phyloP scores from a whole-genome alignment of 78 protist species.

The Planoprotostelium fungivorum region DNA sequence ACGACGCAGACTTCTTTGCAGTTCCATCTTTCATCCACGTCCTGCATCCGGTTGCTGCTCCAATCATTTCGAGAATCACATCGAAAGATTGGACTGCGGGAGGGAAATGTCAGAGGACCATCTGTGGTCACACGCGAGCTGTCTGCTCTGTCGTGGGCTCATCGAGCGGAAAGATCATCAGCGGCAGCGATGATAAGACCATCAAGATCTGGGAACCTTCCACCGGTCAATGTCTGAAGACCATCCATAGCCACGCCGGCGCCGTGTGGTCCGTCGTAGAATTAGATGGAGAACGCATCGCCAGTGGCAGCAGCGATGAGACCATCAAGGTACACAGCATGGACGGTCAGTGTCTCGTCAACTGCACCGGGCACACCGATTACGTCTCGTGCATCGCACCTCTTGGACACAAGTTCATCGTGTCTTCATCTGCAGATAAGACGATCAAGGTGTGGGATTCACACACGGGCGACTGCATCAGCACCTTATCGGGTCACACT shows the following conservation, averaged over 20 bases:
- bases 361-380: conserved; percentile 81
- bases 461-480: conserved; percentile 28
- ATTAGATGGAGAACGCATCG: neutral
- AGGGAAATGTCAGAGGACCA: conserved; percentile 39
- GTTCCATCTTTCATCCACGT: neutral
- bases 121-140: conserved; percentile 44
- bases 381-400: conserved; percentile 93
- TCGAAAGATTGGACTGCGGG: neutral
- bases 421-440: conserved; percentile 9
- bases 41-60: neutral
- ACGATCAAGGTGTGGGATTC: conserved; percentile 44
- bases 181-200: conserved; percentile 97
- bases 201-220: conserved; percentile 98
- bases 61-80: neutral
- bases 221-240: conserved; percentile 97
- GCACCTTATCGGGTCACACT: conserved; percentile 25
- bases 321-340: neutral
- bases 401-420: neutral
- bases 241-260: conserved; percentile 50
- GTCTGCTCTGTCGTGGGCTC: conserved; percentile 8
- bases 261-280: neutral
- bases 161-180: conserved; percentile 92
- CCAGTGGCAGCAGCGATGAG: neutral
- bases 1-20: neutral
- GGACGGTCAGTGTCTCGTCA: neutral